Percentiles rank a stretch among this genome's conserved stretches.
Conservation (phyloP, 768 basidiomycete species). For the Calocera viscosa region DNA sequence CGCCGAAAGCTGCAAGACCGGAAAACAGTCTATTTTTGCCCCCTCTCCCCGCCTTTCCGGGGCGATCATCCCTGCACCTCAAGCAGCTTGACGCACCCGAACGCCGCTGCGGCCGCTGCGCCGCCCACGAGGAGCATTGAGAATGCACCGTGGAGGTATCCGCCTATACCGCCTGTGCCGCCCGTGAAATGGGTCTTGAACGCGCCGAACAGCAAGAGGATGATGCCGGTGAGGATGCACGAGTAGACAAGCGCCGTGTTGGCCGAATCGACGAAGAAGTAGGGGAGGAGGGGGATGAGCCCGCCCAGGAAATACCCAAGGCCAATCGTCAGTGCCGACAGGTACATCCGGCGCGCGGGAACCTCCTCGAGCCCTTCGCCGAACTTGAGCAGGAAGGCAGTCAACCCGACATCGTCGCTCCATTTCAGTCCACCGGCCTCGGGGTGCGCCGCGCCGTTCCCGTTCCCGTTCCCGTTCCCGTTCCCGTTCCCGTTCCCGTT, state of each 20-base stretch:
- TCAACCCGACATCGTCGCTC: conserved; percentile 72
- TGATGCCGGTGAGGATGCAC: conserved; percentile 59
- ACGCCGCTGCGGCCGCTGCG: conserved; percentile 68
- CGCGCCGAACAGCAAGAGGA: conserved; percentile 80
- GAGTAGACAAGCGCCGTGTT: conserved; percentile 35
- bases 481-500: conserved; percentile 11
- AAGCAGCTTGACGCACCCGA: conserved; percentile 42
- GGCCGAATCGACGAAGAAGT: conserved; percentile 74
- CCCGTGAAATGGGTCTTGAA: conserved; percentile 83
- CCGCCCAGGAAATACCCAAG: conserved; percentile 89
- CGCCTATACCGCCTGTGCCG: conserved; percentile 47
- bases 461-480: conserved; percentile 14
- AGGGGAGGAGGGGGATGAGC: conserved; percentile 80
- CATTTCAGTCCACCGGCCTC: conserved; percentile 50
- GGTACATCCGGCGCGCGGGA: conserved; percentile 67
- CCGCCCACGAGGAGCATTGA: conserved; percentile 85
- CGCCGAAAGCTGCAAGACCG: not conserved
- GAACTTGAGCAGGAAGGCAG: conserved; percentile 89
- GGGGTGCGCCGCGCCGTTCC: conserved; percentile 30
- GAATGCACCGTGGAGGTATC: conserved; percentile 77
- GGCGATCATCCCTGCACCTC: conserved; percentile 26
- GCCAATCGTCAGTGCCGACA: conserved; percentile 90
- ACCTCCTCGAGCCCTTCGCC: conserved; percentile 96
- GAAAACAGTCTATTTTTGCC: conserved; percentile 2
- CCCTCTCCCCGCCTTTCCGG: no score